Conservation (phyloP, 495 filamentous ascomycete genomes). For the Penicillium coprophilum region DNA sequence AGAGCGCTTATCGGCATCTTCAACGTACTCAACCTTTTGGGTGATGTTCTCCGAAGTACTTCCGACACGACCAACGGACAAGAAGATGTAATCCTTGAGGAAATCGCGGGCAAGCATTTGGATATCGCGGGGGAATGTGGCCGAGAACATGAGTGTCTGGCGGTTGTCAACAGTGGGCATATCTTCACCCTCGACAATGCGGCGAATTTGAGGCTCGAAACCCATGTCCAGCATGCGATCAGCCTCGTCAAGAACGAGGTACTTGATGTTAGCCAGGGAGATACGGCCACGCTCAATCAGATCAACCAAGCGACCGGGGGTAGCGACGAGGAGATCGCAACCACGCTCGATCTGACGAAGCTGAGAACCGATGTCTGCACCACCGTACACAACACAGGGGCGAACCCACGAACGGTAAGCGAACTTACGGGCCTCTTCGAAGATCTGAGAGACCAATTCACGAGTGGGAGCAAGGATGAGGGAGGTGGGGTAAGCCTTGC, state of each 20-base stretch:
- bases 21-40: constrained; percentile 97
- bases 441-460: constrained; percentile 98
- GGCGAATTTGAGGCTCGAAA: constrained; percentile 99
- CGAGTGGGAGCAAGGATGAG: constrained; percentile 94
- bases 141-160: constrained; percentile 99
- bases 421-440: constrained; percentile 96
- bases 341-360: constrained; percentile 96
- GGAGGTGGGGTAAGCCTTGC: constrained; percentile 94
- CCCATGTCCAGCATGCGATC: constrained; percentile 99
- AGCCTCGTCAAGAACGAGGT: constrained; percentile 97
- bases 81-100: constrained; percentile 96
- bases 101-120: constrained; percentile 98
- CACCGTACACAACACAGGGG: constrained; percentile 97
- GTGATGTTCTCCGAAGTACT: constrained; percentile 99
- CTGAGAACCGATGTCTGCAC: constrained; percentile 96
- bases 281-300: constrained; percentile 98
- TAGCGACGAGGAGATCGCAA: constrained; percentile 95
- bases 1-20: constrained; percentile 95
- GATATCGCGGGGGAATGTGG: constrained; percentile 97
- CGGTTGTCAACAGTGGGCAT: constrained; percentile 84
- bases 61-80: constrained; percentile 97
- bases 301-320: constrained; percentile 94
- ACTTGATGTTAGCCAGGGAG: constrained; percentile 95
- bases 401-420: constrained; percentile 98
- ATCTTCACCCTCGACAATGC: constrained; percentile 96